A percentile compares a stretch with the other conserved stretches of the same genome.
phyloP scores from a whole-genome alignment of 176 grass and related monocot species.

The Eragrostis curvula region DNA sequence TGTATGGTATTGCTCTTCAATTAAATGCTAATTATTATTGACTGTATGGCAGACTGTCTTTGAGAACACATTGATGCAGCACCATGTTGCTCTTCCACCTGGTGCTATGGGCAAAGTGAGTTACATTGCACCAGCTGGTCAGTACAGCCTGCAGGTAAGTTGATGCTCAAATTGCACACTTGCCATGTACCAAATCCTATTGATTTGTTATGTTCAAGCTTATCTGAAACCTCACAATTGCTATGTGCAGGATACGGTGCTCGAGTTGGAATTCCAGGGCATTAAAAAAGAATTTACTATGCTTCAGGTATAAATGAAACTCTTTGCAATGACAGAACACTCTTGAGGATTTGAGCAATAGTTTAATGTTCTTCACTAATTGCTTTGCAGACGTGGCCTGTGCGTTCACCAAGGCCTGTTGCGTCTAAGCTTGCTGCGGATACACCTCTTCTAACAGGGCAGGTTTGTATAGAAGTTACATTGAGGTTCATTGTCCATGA shows the following conservation, averaged over 20 bases:
- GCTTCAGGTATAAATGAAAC: constrained; percentile 63
- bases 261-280: constrained; percentile 87
- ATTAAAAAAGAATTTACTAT: constrained; percentile 82
- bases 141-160: constrained; percentile 77
- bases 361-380: constrained; percentile 26
- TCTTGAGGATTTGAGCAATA: constrained; percentile 16
- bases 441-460: constrained; percentile 85
- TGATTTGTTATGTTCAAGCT: neutral
- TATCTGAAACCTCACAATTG: constrained; percentile 14
- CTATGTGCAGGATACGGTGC: constrained; percentile 74
- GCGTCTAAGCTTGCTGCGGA: constrained; percentile 81
- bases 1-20: neutral
- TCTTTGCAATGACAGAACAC: neutral
- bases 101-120: constrained; percentile 88
- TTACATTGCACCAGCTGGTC: constrained; percentile 76
- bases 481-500: neutral
- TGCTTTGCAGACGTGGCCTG: constrained; percentile 71
- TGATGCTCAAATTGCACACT: neutral
- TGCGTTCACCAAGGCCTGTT: constrained; percentile 88
- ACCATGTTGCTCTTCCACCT: constrained; percentile 79
- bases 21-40: constrained; percentile 23
- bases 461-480: constrained; percentile 51
- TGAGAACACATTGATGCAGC: constrained; percentile 82
- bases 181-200: neutral
- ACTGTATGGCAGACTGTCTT: constrained; percentile 60